Conservation (phyloP, 2,329 filamentous ascomycete genomes). For the Paecilomyces variotii region DNA sequence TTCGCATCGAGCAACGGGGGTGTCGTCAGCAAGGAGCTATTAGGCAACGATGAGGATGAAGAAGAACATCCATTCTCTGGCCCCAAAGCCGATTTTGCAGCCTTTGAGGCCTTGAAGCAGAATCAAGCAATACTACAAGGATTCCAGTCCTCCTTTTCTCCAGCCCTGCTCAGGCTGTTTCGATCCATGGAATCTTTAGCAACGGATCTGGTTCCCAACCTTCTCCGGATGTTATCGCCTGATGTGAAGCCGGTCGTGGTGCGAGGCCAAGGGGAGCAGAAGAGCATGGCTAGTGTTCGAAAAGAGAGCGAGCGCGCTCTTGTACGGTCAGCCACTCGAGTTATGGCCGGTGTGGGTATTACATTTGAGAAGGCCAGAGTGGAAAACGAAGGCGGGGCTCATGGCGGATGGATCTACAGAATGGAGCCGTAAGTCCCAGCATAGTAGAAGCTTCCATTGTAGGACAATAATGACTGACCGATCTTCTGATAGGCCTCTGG, state of each 20-base stretch:
- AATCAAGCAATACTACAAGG: constrained; percentile 66
- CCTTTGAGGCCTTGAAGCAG: constrained; percentile 70
- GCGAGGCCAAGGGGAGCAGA: constrained; percentile 56
- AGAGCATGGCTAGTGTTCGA: constrained; percentile 72
- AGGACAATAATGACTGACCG: constrained; percentile 23
- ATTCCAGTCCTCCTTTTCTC: constrained; percentile 63
- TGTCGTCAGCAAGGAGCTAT: constrained; percentile 37
- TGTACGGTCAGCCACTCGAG: constrained; percentile 68
- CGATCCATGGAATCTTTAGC: constrained; percentile 70
- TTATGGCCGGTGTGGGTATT: constrained; percentile 76
- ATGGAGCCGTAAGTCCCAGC: constrained; percentile 74
- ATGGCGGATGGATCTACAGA: constrained; percentile 72
- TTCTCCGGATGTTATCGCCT: constrained; percentile 75
- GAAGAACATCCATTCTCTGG: constrained; percentile 69
- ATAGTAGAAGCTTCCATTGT: constrained; percentile 22
- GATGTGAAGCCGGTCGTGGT: constrained; percentile 88
- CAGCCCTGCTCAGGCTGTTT: constrained; percentile 67
- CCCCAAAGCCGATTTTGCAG: constrained; percentile 70
- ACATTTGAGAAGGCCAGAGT: constrained; percentile 73
- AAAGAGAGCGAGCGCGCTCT: constrained; percentile 77
- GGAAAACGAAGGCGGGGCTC: constrained; percentile 56
- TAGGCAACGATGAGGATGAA: constrained; percentile 36
- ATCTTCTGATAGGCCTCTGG: constrained; percentile 50
- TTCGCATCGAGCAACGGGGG: constrained; percentile 66
- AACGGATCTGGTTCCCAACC: constrained; percentile 75